A percentile compares a stretch with the other conserved stretches of the same genome.
phyloP scores from a whole-genome alignment of 2,329 filamentous ascomycete species.

The Colletotrichum costaricense region DNA sequence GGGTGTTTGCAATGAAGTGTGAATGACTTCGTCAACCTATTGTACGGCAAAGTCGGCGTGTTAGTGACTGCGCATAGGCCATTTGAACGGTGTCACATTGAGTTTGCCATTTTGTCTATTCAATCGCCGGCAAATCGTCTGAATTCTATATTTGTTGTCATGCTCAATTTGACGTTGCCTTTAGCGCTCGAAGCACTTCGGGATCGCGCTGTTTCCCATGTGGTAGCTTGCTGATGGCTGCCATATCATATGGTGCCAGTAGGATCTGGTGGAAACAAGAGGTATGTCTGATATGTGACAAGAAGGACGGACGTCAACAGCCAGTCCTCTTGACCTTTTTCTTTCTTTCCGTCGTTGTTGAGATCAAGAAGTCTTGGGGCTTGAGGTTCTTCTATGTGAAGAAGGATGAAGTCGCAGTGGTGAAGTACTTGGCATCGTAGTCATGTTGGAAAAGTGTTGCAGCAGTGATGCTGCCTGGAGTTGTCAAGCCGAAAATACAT shows the following conservation, averaged over 20 bases:
- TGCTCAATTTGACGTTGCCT: background rate
- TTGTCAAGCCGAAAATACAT: background rate
- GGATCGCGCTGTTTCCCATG: background rate
- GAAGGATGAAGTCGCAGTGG: background rate
- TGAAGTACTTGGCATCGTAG: background rate
- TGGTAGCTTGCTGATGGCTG: background rate
- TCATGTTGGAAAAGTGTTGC: background rate
- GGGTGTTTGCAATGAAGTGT: slow-evolving; percentile 2
- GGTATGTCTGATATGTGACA: background rate
- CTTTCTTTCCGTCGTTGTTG: background rate
- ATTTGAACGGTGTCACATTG: background rate
- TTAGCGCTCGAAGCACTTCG: background rate
- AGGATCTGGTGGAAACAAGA: background rate
- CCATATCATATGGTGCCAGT: background rate
- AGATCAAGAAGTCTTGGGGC: background rate
- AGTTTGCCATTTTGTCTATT: background rate
- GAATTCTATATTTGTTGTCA: background rate
- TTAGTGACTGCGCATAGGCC: background rate
- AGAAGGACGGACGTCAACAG: background rate
- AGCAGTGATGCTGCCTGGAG: background rate
- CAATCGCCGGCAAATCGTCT: background rate
- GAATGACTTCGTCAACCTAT: background rate
- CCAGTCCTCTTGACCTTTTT: background rate
- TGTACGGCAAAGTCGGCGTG: background rate
- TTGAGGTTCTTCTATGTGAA: background rate